A percentile compares a stretch with the other conserved stretches of the same genome.
phyloP scores from a whole-genome alignment of 2,329 filamentous ascomycete genomes.

The Phoma sp. region DNA sequence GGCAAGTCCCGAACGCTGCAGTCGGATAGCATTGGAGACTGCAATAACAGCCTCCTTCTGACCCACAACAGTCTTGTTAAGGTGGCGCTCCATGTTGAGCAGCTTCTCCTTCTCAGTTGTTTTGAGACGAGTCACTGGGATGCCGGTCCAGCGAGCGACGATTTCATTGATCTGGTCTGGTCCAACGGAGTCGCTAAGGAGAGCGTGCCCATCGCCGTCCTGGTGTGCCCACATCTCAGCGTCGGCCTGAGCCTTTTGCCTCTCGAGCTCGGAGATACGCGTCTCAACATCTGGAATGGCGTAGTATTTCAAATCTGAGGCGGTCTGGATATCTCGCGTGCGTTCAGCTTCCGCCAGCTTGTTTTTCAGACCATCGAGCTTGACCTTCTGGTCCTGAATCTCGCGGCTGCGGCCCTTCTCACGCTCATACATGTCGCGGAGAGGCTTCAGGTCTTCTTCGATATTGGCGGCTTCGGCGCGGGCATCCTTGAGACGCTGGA shows the following conservation, averaged over 20 bases:
- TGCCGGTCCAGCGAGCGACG: conserved; percentile 96
- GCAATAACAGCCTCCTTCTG: conserved; percentile 92
- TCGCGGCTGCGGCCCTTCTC: conserved; percentile 91
- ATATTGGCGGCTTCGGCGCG: conserved; percentile 93
- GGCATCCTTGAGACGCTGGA: conserved; percentile 79
- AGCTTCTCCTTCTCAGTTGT: conserved; percentile 98
- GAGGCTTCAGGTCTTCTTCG: conserved; percentile 86
- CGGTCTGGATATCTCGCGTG: conserved; percentile 80
- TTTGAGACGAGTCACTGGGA: conserved; percentile 90
- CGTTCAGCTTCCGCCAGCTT: conserved; percentile 94
- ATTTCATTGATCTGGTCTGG: conserved; percentile 99
- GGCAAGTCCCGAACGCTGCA: conserved; percentile 90
- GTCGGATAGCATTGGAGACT: conserved; percentile 93
- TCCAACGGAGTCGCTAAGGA: conserved; percentile 92
- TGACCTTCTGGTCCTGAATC: conserved; percentile 93
- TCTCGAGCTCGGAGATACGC: conserved; percentile 81
- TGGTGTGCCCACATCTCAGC: conserved; percentile 63
- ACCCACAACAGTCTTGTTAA: conserved; percentile 85
- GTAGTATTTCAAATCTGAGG: conserved; percentile 95
- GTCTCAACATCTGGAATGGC: conserved; percentile 91
- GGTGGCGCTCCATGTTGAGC: conserved; percentile 91
- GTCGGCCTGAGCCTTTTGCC: conserved; percentile 79
- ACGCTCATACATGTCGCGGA: conserved; percentile 93
- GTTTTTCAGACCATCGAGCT: conserved; percentile 88
- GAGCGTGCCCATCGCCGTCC: conserved; percentile 66